These are phyloP conservation scores for Alternaria incomplexa DNA, from an alignment of 2,329 filamentous ascomycete genomes.

Conservation along the genomic window DNA sequence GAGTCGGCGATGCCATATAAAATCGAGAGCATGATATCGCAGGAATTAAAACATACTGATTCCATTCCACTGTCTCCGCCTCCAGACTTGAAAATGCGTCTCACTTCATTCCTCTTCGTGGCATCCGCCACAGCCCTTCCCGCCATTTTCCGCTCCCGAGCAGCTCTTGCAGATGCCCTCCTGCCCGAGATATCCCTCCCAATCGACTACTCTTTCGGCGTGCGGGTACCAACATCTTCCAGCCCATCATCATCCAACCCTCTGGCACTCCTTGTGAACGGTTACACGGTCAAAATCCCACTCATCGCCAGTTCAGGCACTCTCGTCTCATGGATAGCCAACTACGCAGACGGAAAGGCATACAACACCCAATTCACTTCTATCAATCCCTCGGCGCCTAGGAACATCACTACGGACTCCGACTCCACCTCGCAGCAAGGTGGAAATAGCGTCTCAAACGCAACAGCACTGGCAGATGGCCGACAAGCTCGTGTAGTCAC, in stretches of 20 bases:
- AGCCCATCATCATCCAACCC: neutral
- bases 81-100: neutral
- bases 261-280: neutral
- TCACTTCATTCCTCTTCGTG: neutral
- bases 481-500: neutral
- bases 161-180: neutral
- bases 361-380: constrained; percentile 1
- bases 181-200: neutral
- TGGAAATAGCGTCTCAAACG: neutral
- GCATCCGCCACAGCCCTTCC: neutral
- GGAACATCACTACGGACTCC: neutral
- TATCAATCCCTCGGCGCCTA: neutral
- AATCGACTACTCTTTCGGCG: neutral
- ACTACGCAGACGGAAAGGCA: neutral
- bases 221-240: neutral
- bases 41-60: neutral
- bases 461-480: neutral
- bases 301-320: neutral
- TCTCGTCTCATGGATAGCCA: neutral
- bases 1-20: neutral
- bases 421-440: neutral
- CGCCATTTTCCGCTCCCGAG: neutral
- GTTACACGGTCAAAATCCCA: neutral
- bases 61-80: neutral
- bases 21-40: neutral